Conservation (phyloP, 352 stramenopile genomes). For the Pythium scleroteichum region DNA sequence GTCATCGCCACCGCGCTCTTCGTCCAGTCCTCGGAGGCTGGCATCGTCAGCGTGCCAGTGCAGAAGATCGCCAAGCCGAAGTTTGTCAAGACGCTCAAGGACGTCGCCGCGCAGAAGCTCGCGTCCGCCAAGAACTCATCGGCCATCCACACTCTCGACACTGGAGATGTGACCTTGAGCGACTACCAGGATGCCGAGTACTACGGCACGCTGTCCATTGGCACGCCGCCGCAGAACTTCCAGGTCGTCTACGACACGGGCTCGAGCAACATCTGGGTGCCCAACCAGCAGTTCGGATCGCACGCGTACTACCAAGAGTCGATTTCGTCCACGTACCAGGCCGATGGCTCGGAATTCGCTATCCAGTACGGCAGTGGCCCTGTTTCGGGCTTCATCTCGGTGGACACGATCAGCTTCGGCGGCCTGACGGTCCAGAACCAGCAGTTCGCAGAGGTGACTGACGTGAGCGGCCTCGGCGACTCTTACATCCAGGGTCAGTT, state of each 20-base stretch:
- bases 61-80: background rate
- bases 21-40: background rate
- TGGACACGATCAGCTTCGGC: slow-evolving; percentile 80
- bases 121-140: background rate
- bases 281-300: slow-evolving; percentile 60
- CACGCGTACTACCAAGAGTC: slow-evolving; percentile 88
- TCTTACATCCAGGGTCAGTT: slow-evolving; percentile 96
- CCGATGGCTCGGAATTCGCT: slow-evolving; percentile 91
- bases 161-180: slow-evolving; percentile 54
- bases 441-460: slow-evolving; percentile 95
- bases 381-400: slow-evolving; percentile 91
- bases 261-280: slow-evolving; percentile 96
- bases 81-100: background rate
- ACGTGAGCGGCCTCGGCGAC: slow-evolving; percentile 93
- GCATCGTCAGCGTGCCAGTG: background rate
- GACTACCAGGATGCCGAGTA: slow-evolving; percentile 94
- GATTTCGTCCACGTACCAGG: slow-evolving; percentile 82
- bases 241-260: slow-evolving; percentile 97
- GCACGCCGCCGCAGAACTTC: slow-evolving; percentile 91
- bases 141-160: background rate
- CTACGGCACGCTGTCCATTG: slow-evolving; percentile 90
- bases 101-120: background rate
- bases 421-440: slow-evolving; percentile 71
- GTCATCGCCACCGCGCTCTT: slow-evolving; percentile 1
- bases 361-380: slow-evolving; percentile 95